phyloP scores from a whole-genome alignment of 179 eudicot genomes.

The Pouteria campechiana region DNA sequence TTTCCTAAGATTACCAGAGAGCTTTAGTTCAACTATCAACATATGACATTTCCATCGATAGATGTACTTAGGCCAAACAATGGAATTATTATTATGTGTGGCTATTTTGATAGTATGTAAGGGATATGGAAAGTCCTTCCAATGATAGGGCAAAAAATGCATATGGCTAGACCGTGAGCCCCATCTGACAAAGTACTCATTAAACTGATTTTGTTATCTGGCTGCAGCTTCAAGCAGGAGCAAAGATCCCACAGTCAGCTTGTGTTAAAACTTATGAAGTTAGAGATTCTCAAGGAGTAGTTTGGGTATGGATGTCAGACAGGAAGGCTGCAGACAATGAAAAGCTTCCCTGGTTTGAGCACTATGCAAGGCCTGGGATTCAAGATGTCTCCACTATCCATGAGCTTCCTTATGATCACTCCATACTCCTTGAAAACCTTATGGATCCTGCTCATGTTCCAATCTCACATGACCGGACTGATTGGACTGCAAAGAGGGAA shows the following conservation, averaged over 20 bases:
- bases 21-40: too few relatives aligned
- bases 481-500: constrained; percentile 84
- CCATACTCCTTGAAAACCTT: constrained; percentile 89
- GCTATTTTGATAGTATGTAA: too few relatives aligned
- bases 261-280: constrained; percentile 64
- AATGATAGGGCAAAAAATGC: too few relatives aligned
- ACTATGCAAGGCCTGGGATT: constrained; percentile 67
- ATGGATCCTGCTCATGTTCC: constrained; percentile 99
- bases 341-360: constrained; percentile 87
- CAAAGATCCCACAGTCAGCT: constrained; percentile 79
- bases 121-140: too few relatives aligned
- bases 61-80: too few relatives aligned
- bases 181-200: too few relatives aligned
- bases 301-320: constrained; percentile 97
- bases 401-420: constrained; percentile 93
- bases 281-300: constrained; percentile 80
- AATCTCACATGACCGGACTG: constrained; percentile 89
- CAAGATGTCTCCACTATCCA: constrained; percentile 73
- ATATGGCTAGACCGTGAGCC: too few relatives aligned
- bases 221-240: constrained; percentile 63
- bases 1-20: too few relatives aligned
- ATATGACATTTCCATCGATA: too few relatives aligned
- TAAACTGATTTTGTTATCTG: too few relatives aligned
- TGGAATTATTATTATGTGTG: too few relatives aligned
- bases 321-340: constrained; percentile 44